phyloP scores from a whole-genome alignment of 192 early-diverging fungal genomes.

The Podila minutissima region DNA sequence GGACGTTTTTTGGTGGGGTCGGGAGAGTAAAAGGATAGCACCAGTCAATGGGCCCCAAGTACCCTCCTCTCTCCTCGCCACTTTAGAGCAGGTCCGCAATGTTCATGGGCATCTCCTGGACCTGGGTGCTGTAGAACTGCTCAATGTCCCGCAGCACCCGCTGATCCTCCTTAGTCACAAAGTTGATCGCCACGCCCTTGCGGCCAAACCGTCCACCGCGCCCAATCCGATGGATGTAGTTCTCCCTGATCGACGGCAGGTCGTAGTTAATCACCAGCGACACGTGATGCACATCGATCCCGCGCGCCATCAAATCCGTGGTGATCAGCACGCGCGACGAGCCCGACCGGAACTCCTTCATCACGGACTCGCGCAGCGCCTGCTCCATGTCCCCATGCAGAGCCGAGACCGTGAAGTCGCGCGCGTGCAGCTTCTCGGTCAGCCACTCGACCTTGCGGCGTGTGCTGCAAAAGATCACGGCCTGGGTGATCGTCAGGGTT shows the following conservation, averaged over 20 bases:
- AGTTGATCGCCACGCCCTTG: constrained; percentile 99
- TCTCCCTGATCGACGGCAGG: constrained; percentile 92
- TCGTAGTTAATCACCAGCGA: constrained; percentile 93
- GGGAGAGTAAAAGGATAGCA: background rate
- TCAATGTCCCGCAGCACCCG: constrained; percentile 78
- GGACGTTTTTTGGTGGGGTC: no score
- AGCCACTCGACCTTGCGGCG: constrained; percentile 98
- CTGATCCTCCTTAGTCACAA: constrained; percentile 92
- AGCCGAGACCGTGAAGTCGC: constrained; percentile 93
- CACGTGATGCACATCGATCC: constrained; percentile 99
- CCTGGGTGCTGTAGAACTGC: constrained; percentile 95
- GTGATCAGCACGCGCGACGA: constrained; percentile 95
- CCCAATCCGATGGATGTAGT: constrained; percentile 99
- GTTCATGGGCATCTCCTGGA: constrained; percentile 98
- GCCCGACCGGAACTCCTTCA: constrained; percentile 98
- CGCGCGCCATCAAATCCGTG: constrained; percentile 95
- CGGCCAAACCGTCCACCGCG: constrained; percentile 99
- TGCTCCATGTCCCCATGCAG: constrained; percentile 98
- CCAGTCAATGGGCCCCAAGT: background rate
- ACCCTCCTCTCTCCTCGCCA: background rate
- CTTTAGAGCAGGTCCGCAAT: constrained; percentile 84
- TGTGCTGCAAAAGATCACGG: constrained; percentile 99
- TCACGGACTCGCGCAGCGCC: constrained; percentile 88
- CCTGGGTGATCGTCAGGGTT: constrained; percentile 95
- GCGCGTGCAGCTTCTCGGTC: constrained; percentile 88